phyloP scores from a whole-genome alignment of 2,329 filamentous ascomycete genomes.

The Emydomyces testavorans region DNA sequence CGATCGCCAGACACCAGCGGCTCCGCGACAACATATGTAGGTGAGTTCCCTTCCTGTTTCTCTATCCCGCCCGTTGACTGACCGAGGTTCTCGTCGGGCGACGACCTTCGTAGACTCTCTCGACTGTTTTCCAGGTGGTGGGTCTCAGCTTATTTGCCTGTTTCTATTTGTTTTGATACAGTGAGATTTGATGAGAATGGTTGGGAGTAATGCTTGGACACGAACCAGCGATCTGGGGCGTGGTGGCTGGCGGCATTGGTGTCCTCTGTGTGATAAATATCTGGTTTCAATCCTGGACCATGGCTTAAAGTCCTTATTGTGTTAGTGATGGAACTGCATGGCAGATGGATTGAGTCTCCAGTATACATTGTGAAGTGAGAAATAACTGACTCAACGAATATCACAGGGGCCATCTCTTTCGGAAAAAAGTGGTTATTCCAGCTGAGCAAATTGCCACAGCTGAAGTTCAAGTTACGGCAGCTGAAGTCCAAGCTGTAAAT shows the following conservation, averaged over 20 bases:
- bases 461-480: not conserved
- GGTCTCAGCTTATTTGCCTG: not conserved
- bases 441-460: not conserved
- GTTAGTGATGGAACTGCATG: not conserved
- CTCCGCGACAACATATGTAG: not conserved
- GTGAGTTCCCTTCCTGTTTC: conserved; percentile 8
- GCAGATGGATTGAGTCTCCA: not conserved
- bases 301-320: not conserved
- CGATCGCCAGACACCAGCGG: not conserved
- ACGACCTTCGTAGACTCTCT: not conserved
- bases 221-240: not conserved
- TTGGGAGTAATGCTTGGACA: not conserved
- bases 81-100: not conserved
- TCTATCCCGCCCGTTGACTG: not conserved
- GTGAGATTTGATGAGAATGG: not conserved
- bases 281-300: not conserved
- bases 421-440: not conserved
- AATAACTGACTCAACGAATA: not conserved
- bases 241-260: not conserved
- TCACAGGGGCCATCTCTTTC: not conserved
- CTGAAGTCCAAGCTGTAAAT: not conserved
- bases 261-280: not conserved
- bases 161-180: not conserved
- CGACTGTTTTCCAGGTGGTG: conserved; percentile 5
- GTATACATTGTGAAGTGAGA: conserved; percentile 1